Conservation (phyloP, 257 asterid genomes). For the Leonotis leonurus region DNA sequence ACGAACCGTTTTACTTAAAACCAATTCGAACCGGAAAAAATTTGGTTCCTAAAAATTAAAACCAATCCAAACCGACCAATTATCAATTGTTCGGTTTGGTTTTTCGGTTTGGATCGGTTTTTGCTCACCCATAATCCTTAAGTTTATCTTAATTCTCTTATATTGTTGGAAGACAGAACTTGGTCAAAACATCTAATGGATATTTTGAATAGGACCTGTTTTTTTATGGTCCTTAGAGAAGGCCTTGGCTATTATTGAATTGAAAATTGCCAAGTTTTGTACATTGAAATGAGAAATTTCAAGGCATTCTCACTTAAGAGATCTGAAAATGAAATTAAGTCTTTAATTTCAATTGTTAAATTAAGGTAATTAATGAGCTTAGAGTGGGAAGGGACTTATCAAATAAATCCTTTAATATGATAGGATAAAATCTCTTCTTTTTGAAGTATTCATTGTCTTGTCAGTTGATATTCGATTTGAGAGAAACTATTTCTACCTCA, state of each 20-base stretch:
- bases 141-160: no score
- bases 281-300: neutral
- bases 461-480: neutral
- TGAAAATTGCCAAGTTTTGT: neutral
- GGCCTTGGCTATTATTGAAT: neutral
- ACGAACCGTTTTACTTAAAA: no score
- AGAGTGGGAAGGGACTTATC: neutral
- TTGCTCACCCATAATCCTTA: no score
- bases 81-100: no score
- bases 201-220: neutral
- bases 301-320: neutral
- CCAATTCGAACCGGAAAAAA: no score
- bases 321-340: neutral
- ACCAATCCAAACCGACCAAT: no score
- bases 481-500: neutral
- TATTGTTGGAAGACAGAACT: no score
- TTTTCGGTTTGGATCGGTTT: no score
- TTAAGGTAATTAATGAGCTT: neutral
- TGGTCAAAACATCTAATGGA: neutral
- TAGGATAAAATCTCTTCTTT: neutral
- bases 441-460: neutral
- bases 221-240: neutral
- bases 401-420: neutral
- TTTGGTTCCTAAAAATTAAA: no score
- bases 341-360: neutral